phyloP scores from a whole-genome alignment of 208 protist species.

The Wallacemonas sp. region DNA sequence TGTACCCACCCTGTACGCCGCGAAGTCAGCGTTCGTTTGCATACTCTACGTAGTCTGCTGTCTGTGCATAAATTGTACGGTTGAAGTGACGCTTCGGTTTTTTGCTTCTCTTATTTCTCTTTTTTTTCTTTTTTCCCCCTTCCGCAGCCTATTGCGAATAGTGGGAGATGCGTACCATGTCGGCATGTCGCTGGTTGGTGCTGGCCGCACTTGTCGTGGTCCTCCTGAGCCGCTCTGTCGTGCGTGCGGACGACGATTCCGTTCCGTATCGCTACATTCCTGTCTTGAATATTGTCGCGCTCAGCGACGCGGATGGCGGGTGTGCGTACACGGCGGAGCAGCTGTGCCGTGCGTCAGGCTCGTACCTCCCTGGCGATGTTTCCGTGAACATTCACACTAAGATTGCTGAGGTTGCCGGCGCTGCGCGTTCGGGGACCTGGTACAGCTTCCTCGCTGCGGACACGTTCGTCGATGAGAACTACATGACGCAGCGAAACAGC shows the following conservation, averaged over 20 bases:
- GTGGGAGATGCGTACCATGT: no score
- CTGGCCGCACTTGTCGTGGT: neutral
- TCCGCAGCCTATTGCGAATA: no score
- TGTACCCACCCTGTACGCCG: no score
- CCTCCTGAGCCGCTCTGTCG: neutral
- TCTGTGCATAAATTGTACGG: no score
- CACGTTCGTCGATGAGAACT: neutral
- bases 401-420: neutral
- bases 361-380: neutral
- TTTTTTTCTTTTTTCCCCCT: neutral
- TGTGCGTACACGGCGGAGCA: neutral
- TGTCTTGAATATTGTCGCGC: neutral
- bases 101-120: no score
- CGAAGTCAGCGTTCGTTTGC: no score
- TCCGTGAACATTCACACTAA: neutral
- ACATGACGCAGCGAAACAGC: neutral
- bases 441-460: conserved; percentile 8
- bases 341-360: neutral
- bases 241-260: neutral
- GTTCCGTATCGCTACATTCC: neutral
- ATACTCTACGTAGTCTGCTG: no score
- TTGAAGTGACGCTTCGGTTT: no score
- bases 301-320: neutral
- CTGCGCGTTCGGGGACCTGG: neutral
- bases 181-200: neutral